These are phyloP conservation scores for Trypethelium eluteriae DNA, from an alignment of 495 filamentous ascomycete genomes.

Conservation along the genomic window DNA sequence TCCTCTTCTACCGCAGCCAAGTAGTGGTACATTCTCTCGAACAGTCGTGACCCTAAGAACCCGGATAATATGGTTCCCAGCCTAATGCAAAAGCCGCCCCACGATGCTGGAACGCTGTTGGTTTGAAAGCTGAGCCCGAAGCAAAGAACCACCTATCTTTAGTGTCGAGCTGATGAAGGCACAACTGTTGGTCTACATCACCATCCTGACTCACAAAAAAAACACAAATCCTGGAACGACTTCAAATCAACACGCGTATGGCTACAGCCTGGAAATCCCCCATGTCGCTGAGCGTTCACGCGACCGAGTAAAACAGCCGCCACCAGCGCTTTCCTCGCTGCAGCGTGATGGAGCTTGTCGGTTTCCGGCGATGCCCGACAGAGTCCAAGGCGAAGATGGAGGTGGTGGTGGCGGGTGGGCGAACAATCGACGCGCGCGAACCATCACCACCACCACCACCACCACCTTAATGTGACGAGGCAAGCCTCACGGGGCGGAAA, in stretches of 20 bases:
- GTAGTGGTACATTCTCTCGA: neutral
- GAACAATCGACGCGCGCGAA: neutral
- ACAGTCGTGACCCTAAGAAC: neutral
- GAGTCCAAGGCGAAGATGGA: no score
- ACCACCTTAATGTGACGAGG: neutral
- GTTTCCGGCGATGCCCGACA: no score
- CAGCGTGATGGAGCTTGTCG: neutral
- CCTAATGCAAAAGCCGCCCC: neutral
- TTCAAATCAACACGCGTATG: no score
- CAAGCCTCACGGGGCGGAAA: neutral
- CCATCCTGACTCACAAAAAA: neutral
- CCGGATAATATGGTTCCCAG: neutral
- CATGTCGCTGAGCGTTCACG: neutral
- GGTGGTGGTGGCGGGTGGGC: no score
- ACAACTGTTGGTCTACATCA: neutral
- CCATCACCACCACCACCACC: neutral
- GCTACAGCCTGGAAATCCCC: no score
- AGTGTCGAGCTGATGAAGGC: conserved; percentile 2
- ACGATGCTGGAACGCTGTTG: conserved; percentile 9
- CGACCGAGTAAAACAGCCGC: neutral
- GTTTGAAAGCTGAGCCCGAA: neutral
- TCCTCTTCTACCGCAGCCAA: neutral
- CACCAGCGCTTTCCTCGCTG: neutral
- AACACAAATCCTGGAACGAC: neutral
- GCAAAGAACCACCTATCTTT: conserved; percentile 5